Evolutionary conservation across 495 filamentous ascomycete species (phyloP), one percentile per base, ranked within the genome.

Genomic region (Penicillium dipodomyicola): DNA sequence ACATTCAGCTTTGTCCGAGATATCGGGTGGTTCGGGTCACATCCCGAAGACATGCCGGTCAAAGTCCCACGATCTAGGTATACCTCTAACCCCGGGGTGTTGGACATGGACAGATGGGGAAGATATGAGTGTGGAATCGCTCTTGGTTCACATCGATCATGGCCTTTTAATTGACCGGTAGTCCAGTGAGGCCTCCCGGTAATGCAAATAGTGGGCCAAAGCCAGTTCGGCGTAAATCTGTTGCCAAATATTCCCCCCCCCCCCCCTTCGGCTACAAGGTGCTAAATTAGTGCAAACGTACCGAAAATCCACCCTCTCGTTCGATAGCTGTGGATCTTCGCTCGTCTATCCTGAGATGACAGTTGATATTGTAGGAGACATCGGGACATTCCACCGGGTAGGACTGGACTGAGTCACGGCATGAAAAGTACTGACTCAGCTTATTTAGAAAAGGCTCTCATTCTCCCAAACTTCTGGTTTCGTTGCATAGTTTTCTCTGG

Each of bases 361-460:
- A 4, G 9, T 27, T 14, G 15, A 52, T 10, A 6, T 17, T 27
- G 33, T 35, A 20, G 49, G 30, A 3, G 4, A 23, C 22, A 3
- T 23, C 22, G 22, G 22, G 22, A 17, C 10, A 37, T 19, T 27
- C 11, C 23, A 6, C 2, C 9, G 5, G 19, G 10, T 15, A 17
- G 49, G 19, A 7, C 20, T 2, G 14, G 49, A 27, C 5, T 2
- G 17, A 52, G 37, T 23, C 11, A 42, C 14, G 56, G 54, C 32
- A 51, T 57, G 7, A 62, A 66, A 27, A 52, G 17, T 7, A 50
- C 39, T 11, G 10, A 42, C 27, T 56, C 62, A 4, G 5, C 55
- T n/a, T 63, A 67, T 32, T 40, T 71, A 1, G 65, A 68, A 35
- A 35, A 63, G 60, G 55, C 15, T 59, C 65, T 0, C 51, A 46